Percentiles rank a stretch among this genome's conserved stretches.
Conservation (phyloP, 225 moss, liverwort and hornwort species). For the Sphagnum contortum region DNA sequence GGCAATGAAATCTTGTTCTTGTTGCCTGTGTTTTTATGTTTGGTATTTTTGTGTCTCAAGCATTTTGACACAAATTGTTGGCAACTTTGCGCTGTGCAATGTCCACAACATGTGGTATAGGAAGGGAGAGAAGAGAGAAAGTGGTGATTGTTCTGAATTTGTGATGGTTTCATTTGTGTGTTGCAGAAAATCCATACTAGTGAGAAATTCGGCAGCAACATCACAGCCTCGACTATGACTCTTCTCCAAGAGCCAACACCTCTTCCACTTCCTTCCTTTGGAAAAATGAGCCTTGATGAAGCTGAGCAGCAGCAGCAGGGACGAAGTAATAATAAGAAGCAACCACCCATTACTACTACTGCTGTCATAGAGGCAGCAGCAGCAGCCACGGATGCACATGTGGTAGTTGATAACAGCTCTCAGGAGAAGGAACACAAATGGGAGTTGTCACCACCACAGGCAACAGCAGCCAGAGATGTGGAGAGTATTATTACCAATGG, state of each 20-base stretch:
- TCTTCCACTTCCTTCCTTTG: conserved; percentile 45
- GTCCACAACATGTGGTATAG: too few species aligned
- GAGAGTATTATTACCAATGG: not conserved
- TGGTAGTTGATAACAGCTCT: conserved; percentile 1
- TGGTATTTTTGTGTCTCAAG: too few species aligned
- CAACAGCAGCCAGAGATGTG: conserved; percentile 9
- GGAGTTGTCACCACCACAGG: not conserved
- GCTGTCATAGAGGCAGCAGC: conserved; percentile 20
- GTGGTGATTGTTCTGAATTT: not conserved
- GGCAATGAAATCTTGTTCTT: not conserved
- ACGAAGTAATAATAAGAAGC: conserved; percentile 5
- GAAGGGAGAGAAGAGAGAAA: too few species aligned
- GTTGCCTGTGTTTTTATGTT: not conserved
- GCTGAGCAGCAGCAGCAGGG: conserved; percentile 25
- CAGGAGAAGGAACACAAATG: conserved; percentile 15
- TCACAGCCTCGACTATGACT: conserved; percentile 23
- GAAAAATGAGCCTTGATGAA: conserved; percentile 37
- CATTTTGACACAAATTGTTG: too few species aligned
- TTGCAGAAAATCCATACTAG: conserved; percentile 18
- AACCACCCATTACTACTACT: too few species aligned
- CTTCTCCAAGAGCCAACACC: conserved; percentile 28
- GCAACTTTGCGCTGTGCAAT: too few species aligned
- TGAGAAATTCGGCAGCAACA: conserved; percentile 22
- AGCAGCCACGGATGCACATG: conserved; percentile 13
- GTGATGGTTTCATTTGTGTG: not conserved